Evolutionary conservation across 2,329 filamentous ascomycete species (phyloP).

Genomic region (Aureobasidium sp.): DNA sequence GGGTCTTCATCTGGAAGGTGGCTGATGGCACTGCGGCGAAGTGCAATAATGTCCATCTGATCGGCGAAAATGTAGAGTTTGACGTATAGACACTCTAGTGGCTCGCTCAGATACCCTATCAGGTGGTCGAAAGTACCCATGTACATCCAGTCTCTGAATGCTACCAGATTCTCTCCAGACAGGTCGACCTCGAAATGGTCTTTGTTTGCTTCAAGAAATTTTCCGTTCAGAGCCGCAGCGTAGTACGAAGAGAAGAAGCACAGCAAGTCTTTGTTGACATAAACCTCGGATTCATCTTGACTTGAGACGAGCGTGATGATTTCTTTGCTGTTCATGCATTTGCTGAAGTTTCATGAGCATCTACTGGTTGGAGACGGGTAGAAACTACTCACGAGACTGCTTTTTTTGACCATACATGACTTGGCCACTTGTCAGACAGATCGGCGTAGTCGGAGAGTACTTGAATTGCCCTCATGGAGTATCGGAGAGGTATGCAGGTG

Average conservation of each 20-base stretch:
- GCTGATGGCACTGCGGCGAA: background rate
- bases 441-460: too few species aligned
- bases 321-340: background rate
- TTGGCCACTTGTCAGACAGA: background rate
- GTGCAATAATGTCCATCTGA: background rate
- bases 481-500: too few species aligned
- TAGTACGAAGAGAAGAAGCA: background rate
- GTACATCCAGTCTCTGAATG: background rate
- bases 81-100: background rate
- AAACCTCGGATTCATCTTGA: background rate
- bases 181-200: background rate
- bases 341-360: background rate
- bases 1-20: background rate
- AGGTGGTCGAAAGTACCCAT: background rate
- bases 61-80: background rate
- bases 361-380: too few species aligned
- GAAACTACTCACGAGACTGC: background rate
- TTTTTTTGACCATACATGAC: background rate
- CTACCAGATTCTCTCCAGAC: background rate
- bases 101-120: too few species aligned
- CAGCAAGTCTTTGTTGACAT: background rate
- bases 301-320: background rate
- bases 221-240: background rate
- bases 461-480: too few species aligned
- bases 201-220: background rate